Evolutionary conservation across 805 yeast species (phyloP), one percentile per base, ranked within the genome.

Genomic region (Barnettozyma sucrosica): DNA sequence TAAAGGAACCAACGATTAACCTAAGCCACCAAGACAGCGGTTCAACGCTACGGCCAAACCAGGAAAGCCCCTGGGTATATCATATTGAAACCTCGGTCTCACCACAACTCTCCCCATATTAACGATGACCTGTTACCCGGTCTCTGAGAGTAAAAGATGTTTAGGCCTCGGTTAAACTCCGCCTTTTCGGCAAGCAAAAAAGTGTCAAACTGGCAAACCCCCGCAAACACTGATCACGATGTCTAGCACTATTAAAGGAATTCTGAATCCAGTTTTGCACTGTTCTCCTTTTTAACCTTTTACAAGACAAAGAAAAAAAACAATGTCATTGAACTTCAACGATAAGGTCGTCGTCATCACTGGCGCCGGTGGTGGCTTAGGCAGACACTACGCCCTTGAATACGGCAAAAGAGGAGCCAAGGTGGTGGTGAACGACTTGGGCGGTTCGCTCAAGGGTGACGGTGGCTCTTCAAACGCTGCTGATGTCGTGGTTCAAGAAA

Each of bases 291-390:
- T 37, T 37, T 18, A 8, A 11, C 11, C 14, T 14, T 34, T 34
- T 16, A 23, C 8, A 37, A n/a, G 4, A 16, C 36, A 36, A 24
- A 38, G 8, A 24, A 16, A 32, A 18, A 16, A 13, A 19, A 41
- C 24, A 41, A 48, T 49, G 51, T 39, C 49, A 41, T 63, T 83
- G 23, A 62, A 72, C 33, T 88, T 83, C 61, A 84, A 87, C 59
- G 89, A 82, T 58, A 83, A 85, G 65, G 97, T 92, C 39, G 97
- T 92, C 30, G 81, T 92, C 49, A 81, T 92, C 64, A 92, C 97
- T 43, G 99, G 99, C 30, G 93, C 97, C 42, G 99, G 99, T 54
- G 98, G 97, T 56, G 99, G 98, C 18, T 76, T 92, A 40, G 99
- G 99, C 21, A 85, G 77, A 59, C 81, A 81, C 43, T 92, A 92